Conservation (phyloP, 257 asterid genomes). For the Scutellaria baicalensis region DNA sequence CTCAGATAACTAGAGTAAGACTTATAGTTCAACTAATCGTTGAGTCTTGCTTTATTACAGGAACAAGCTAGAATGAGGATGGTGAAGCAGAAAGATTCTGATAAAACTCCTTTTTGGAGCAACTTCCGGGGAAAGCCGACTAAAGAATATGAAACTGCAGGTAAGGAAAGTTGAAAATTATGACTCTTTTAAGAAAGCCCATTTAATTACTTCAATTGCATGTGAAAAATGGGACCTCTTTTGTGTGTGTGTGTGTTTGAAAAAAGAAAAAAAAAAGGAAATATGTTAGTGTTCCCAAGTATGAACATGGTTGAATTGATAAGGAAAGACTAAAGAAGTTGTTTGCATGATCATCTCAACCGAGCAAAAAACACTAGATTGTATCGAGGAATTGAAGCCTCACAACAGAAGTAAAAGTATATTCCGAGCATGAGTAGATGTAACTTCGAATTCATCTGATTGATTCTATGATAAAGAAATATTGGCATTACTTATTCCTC, state of each 20-base stretch:
- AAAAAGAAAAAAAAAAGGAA: too few species aligned
- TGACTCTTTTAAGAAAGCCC: background rate
- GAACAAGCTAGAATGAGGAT: conserved; percentile 68
- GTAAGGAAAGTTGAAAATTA: conserved; percentile 18
- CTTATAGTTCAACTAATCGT: background rate
- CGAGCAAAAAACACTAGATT: background rate
- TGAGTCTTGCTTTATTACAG: conserved; percentile 23
- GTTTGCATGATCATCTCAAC: background rate
- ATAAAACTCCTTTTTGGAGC: conserved; percentile 58
- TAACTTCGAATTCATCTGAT: background rate
- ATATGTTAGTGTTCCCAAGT: too few species aligned
- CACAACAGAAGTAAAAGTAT: background rate
- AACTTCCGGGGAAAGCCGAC: conserved; percentile 65
- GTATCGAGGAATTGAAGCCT: background rate
- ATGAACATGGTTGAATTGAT: background rate
- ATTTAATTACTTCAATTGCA: background rate
- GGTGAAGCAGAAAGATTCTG: conserved; percentile 69
- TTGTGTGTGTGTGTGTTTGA: too few species aligned
- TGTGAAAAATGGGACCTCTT: background rate
- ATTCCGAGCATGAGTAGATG: too few species aligned
- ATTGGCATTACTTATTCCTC: background rate
- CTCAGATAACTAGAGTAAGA: background rate
- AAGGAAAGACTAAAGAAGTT: background rate
- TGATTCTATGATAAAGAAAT: background rate
- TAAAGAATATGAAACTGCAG: conserved; percentile 37